phyloP scores from a whole-genome alignment of 768 basidiomycete genomes.

The Dentipellis sp. region DNA sequence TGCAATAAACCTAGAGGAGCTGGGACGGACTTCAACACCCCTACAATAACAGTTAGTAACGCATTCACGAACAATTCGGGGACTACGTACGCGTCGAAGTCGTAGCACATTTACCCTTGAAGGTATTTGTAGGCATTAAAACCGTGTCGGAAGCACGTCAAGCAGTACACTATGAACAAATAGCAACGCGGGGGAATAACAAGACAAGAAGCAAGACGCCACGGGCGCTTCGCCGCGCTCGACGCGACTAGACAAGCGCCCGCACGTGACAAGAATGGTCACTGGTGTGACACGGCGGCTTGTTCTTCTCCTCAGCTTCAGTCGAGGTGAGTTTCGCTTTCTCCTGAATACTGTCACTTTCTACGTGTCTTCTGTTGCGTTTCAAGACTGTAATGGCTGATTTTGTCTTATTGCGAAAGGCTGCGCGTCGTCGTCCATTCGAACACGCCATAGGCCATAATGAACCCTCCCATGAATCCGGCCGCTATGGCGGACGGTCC shows the following conservation, averaged over 20 bases:
- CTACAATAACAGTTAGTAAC: background rate
- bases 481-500: background rate
- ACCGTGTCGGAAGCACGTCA: no score
- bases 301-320: background rate
- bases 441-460: background rate
- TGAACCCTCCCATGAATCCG: background rate
- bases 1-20: slow-evolving; percentile 25
- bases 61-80: no score
- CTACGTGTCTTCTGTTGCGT: no score
- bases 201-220: background rate
- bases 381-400: no score
- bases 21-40: slow-evolving; percentile 19
- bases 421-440: background rate
- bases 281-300: background rate
- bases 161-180: no score
- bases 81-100: no score
- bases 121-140: no score
- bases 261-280: background rate
- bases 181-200: background rate
- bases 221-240: background rate
- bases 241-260: background rate
- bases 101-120: no score
- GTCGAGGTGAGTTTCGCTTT: background rate
- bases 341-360: no score
- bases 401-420: background rate